Conservation (phyloP, 345 rosid genomes). For the Populus tremula region DNA sequence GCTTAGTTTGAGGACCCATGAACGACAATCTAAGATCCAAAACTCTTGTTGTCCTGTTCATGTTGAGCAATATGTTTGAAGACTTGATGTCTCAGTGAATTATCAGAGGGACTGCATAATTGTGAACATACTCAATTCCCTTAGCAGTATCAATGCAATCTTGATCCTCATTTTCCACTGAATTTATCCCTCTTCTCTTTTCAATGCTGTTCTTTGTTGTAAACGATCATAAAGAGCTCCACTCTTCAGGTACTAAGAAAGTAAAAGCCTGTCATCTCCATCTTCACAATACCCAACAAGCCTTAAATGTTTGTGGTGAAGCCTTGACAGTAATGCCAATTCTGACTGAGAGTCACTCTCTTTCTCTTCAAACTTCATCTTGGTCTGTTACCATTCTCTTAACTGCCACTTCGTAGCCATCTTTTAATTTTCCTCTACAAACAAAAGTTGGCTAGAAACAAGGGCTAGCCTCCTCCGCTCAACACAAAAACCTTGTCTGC, state of each 20-base stretch:
- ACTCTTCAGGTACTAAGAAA: conserved; percentile 80
- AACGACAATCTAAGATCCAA: conserved; percentile 81
- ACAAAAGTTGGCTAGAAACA: not conserved
- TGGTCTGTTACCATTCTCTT: conserved; percentile 28
- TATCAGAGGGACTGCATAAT: conserved; percentile 71
- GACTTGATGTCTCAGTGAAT: conserved; percentile 86
- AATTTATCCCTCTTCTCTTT: conserved; percentile 59
- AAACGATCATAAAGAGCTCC: conserved; percentile 80
- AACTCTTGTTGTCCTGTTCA: conserved; percentile 62
- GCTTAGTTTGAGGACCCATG: conserved; percentile 48
- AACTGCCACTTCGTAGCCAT: not conserved
- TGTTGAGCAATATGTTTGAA: conserved; percentile 71
- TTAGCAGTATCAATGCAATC: conserved; percentile 78
- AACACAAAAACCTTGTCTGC: not conserved
- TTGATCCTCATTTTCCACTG: conserved; percentile 81
- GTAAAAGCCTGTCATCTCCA: conserved; percentile 67
- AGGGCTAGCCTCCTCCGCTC: not conserved
- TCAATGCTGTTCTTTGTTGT: conserved; percentile 52
- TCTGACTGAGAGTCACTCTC: conserved; percentile 87
- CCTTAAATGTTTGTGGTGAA: conserved; percentile 82
- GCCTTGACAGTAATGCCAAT: conserved; percentile 70
- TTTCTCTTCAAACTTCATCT: conserved; percentile 68
- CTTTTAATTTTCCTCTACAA: not conserved
- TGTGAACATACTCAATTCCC: conserved; percentile 82
- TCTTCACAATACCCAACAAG: conserved; percentile 90